A percentile compares a stretch with the other conserved stretches of the same genome.
These are phyloP conservation scores for Dovyalis caffra DNA, from an alignment of 345 rosid species.

Conservation along the genomic window DNA sequence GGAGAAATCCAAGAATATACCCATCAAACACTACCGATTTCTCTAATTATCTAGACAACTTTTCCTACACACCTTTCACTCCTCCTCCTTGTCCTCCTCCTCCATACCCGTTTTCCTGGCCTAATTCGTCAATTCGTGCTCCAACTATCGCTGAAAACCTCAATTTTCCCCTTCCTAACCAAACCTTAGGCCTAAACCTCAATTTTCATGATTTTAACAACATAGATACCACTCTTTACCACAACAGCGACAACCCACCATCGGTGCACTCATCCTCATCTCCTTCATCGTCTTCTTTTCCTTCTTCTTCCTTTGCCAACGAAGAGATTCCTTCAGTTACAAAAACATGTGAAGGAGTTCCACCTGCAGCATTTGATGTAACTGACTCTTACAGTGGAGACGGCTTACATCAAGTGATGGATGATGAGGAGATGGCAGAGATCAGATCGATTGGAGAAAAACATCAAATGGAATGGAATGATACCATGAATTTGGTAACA, in stretches of 20 bases:
- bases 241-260: slow-evolving; percentile 32
- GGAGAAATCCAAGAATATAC: slow-evolving; percentile 50
- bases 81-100: slow-evolving; percentile 25
- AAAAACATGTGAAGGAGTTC: slow-evolving; percentile 15
- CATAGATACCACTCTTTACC: slow-evolving; percentile 52
- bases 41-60: slow-evolving; percentile 28
- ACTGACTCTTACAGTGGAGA: slow-evolving; percentile 42
- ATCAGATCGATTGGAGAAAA: slow-evolving; percentile 74
- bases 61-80: slow-evolving; percentile 27
- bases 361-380: slow-evolving; percentile 22
- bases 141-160: slow-evolving; percentile 29
- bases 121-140: slow-evolving; percentile 26
- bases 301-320: slow-evolving; percentile 19
- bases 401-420: slow-evolving; percentile 59
- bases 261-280: slow-evolving; percentile 48
- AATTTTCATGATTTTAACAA: slow-evolving; percentile 77
- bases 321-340: slow-evolving; percentile 18
- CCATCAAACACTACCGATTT: slow-evolving; percentile 40
- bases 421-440: slow-evolving; percentile 68
- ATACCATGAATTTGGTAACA: slow-evolving; percentile 60
- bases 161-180: slow-evolving; percentile 56
- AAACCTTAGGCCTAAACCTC: slow-evolving; percentile 76
- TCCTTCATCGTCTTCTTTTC: slow-evolving; percentile 58
- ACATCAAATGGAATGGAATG: slow-evolving; percentile 81
- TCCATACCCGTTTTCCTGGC: slow-evolving; percentile 51